Conservation (phyloP, 2,329 filamentous ascomycete species). For the Claviceps sp. region DNA sequence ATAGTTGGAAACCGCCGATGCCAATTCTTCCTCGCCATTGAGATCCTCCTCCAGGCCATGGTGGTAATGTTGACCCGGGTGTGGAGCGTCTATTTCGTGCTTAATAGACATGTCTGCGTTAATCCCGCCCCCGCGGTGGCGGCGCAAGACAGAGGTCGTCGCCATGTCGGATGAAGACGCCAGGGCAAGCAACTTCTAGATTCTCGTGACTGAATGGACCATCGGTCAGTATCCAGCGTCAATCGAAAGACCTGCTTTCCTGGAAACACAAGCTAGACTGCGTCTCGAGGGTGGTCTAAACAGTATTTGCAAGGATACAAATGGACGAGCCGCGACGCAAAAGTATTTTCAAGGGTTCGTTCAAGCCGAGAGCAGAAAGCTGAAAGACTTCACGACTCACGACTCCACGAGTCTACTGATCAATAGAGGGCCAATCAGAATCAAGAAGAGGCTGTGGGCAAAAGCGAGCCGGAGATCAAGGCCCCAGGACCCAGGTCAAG, state of each 20-base stretch:
- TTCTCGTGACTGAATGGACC: background rate
- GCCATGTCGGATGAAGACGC: background rate
- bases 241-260: background rate
- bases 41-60: background rate
- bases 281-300: background rate
- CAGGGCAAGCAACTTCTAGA: background rate
- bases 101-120: slow-evolving; percentile 9
- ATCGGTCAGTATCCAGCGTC: background rate
- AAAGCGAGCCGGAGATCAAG: background rate
- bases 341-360: background rate
- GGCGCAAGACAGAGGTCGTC: background rate
- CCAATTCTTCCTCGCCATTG: background rate
- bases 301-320: background rate
- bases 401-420: background rate
- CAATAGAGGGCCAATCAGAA: background rate
- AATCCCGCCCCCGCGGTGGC: background rate
- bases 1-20: slow-evolving; percentile 8
- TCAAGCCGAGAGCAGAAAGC: background rate
- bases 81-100: slow-evolving; percentile 12
- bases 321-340: too few relatives aligned
- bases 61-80: background rate
- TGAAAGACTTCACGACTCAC: too few relatives aligned
- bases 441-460: background rate
- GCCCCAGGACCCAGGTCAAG: background rate
- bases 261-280: background rate